phyloP scores from a whole-genome alignment of 2,329 filamentous ascomycete species.

The Colletotrichum magnum region DNA sequence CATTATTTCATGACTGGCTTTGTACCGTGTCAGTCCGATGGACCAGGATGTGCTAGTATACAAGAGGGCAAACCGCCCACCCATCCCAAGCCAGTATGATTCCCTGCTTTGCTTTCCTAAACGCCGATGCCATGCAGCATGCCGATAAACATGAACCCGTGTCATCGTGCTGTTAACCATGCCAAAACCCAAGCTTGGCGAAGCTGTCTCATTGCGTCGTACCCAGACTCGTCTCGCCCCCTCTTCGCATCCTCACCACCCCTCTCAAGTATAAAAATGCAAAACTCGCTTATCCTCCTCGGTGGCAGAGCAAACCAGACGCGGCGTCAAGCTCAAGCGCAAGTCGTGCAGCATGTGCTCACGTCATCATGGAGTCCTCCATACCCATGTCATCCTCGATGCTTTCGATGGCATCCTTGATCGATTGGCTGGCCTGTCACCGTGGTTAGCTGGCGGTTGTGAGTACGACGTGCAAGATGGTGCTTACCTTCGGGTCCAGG shows the following conservation, averaged over 20 bases:
- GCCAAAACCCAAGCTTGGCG: slow-evolving; percentile 30
- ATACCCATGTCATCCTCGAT: slow-evolving; percentile 85
- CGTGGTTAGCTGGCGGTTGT: slow-evolving; percentile 30
- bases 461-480: not conserved
- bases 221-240: slow-evolving; percentile 14
- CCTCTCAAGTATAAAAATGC: slow-evolving; percentile 3
- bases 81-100: slow-evolving; percentile 37
- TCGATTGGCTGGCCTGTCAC: slow-evolving; percentile 85
- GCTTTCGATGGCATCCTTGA: slow-evolving; percentile 96
- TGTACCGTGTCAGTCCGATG: not conserved
- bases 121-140: slow-evolving; percentile 55
- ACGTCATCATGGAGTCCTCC: slow-evolving; percentile 75
- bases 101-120: slow-evolving; percentile 40
- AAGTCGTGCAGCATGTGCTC: slow-evolving; percentile 45
- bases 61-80: slow-evolving; percentile 22
- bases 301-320: not conserved
- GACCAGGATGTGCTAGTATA: slow-evolving; percentile 14
- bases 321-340: not conserved
- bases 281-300: slow-evolving; percentile 21
- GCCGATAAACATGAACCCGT: slow-evolving; percentile 39
- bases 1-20: not conserved
- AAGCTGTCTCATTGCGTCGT: slow-evolving; percentile 32
- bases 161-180: slow-evolving; percentile 39
- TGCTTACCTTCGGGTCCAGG: slow-evolving; percentile 92
- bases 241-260: slow-evolving; percentile 16